Evolutionary conservation across 2,329 filamentous ascomycete species (phyloP).

Genomic region (Tetracladium maxilliforme): DNA sequence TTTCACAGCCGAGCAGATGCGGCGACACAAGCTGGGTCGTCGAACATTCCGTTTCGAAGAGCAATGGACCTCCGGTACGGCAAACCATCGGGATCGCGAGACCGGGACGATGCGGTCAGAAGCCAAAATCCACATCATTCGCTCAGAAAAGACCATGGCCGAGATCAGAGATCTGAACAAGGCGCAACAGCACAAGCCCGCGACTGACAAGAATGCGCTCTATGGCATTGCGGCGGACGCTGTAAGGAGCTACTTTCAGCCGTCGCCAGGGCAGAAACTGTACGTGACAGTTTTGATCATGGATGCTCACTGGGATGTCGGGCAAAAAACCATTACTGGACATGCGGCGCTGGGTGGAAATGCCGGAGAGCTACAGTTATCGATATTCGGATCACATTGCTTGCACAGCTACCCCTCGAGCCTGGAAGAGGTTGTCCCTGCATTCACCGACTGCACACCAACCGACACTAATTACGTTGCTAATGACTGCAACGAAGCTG

Average conservation of each 20-base stretch:
- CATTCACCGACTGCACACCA: constrained; percentile 80
- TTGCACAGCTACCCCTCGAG: constrained; percentile 81
- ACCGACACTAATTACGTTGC: constrained; percentile 70
- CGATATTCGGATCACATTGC: constrained; percentile 84
- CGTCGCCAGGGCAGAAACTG: constrained; percentile 62
- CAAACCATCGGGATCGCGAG: constrained; percentile 60
- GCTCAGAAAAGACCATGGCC: constrained; percentile 67
- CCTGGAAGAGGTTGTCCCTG: constrained; percentile 79
- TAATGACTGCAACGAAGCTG: constrained; percentile 76
- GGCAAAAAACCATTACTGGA: constrained; percentile 53
- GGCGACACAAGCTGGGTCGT: constrained; percentile 71
- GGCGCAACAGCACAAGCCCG: constrained; percentile 62
- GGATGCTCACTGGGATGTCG: constrained; percentile 76
- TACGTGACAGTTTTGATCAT: constrained; percentile 80
- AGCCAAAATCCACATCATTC: constrained; percentile 77
- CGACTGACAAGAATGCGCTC: constrained; percentile 56
- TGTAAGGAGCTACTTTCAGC: constrained; percentile 63
- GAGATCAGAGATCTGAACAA: constrained; percentile 68
- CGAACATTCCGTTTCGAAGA: constrained; percentile 86
- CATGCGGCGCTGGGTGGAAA: constrained; percentile 69
- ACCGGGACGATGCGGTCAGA: constrained; percentile 71
- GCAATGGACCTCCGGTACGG: constrained; percentile 77
- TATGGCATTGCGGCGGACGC: constrained; percentile 67
- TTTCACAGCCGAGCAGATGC: constrained; percentile 95
- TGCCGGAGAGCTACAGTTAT: constrained; percentile 61